These are phyloP conservation scores for Angomonas ambiguus DNA, from an alignment of 208 protist genomes.

Conservation along the genomic window DNA sequence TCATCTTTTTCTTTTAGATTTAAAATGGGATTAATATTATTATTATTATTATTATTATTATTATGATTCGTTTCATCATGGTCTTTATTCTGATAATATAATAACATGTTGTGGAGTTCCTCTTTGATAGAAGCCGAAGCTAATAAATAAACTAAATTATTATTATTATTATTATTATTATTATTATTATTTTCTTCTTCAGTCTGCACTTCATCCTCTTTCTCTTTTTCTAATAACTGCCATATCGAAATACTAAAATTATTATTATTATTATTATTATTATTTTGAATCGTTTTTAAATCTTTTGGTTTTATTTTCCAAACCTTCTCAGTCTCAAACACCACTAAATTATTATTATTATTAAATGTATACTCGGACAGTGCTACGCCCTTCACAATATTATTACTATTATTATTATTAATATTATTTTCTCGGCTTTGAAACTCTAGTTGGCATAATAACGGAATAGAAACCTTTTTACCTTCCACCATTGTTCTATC, in stretches of 20 bases:
- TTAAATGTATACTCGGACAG: neutral
- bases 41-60: slow-evolving; percentile 1
- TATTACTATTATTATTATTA: slow-evolving; percentile 1
- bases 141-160: neutral
- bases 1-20: neutral
- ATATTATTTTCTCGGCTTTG: neutral
- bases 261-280: slow-evolving; percentile 2
- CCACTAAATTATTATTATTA: slow-evolving; percentile 1
- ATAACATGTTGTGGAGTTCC: neutral
- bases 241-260: neutral
- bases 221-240: neutral
- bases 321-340: neutral
- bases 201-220: too few relatives aligned
- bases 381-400: neutral
- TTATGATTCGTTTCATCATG: neutral
- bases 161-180: slow-evolving; percentile 2
- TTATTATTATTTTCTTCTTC: slow-evolving; percentile 1
- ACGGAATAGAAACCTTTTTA: too few relatives aligned
- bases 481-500: too few relatives aligned
- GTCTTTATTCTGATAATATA: neutral
- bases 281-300: neutral
- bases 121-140: neutral
- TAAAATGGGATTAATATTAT: neutral
- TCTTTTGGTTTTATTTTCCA: slow-evolving; percentile 1
- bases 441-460: neutral